Evolutionary conservation across 139 green algal species (phyloP), one percentile per base, ranked within the genome.

Genomic region (Auxenochlorella pyrenoidosa): DNA sequence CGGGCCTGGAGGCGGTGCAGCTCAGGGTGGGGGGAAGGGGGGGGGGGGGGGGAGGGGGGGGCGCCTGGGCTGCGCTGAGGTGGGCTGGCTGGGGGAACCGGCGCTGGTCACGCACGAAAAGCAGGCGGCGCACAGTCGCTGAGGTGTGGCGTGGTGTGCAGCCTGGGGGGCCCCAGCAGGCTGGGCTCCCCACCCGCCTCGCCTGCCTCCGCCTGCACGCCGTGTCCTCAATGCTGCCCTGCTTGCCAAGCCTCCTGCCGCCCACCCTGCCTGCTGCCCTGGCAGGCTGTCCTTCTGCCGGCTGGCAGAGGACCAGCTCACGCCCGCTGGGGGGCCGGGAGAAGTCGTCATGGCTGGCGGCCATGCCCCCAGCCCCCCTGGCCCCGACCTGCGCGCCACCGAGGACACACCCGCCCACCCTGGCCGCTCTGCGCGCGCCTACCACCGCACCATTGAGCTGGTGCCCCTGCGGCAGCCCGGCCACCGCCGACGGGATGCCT

Each of bases 201-300:
- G 12, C 47, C 13, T 63, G 54, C 54, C 54, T 4, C 54, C 18
- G 54, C 47, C 47, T 18, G 47, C 47, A 6, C 47, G 8, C 47
- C 3, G 59, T 68, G 21, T 28, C 59, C 59, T 30, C 24, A 34
- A 19, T 71, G 63, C 63, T 34, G 26, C 63, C 63, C 63, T 18
- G 34, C 70, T 10, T 32, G 34, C 70, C 34, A 16, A 72, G 22
- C 40, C 72, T 79, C 19, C 72, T 40, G 22, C 65, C 34, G 26
- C 26, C 65, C 26, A 34, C 22, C 65, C 66, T 5, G 40, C 12
- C 41, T 63, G 12, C 15, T 2, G 2, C 54, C 16, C 41, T 8
- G 1, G 22, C 73, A 80, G 73, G 73, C 41, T 80, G 40, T 80
- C 75, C 30, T 81, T 63, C 44, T 81, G 75, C 43, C 75, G 75